Conservation (phyloP, 495 filamentous ascomycete genomes). For the Aspergillus campestris region DNA sequence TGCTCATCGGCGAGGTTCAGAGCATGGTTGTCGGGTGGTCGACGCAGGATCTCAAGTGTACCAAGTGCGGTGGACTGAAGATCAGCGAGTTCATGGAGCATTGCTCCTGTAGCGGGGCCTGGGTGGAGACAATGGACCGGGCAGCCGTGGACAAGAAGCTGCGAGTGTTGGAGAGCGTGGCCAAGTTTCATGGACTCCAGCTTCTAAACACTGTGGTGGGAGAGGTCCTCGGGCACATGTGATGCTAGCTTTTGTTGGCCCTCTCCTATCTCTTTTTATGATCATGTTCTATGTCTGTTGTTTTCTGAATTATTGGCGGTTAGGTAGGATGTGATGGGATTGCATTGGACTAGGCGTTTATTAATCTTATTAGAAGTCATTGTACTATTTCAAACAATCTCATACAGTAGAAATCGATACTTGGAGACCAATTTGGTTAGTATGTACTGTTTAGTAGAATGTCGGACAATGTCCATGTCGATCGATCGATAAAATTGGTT, state of each 20-base stretch:
- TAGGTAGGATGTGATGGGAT: too few species aligned
- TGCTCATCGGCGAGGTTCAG: slow-evolving; percentile 69
- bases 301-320: too few species aligned
- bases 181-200: slow-evolving; percentile 66
- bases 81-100: slow-evolving; percentile 96
- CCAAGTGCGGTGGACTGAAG: slow-evolving; percentile 44
- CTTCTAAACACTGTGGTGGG: slow-evolving; percentile 71
- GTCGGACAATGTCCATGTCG: too few species aligned
- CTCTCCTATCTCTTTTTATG: slow-evolving; percentile 8
- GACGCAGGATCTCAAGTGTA: slow-evolving; percentile 84
- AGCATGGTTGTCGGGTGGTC: slow-evolving; percentile 69
- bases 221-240: slow-evolving; percentile 42
- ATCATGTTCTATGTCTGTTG: background rate
- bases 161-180: slow-evolving; percentile 62
- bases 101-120: slow-evolving; percentile 82
- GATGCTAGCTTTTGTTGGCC: slow-evolving; percentile 7
- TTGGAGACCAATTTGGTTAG: too few species aligned
- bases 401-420: too few species aligned
- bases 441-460: too few species aligned
- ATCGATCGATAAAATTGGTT: too few species aligned
- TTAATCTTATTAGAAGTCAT: too few species aligned
- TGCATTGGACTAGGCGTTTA: background rate
- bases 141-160: slow-evolving; percentile 60
- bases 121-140: slow-evolving; percentile 62
- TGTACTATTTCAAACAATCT: too few species aligned